A percentile compares a stretch with the other conserved stretches of the same genome.
These are phyloP conservation scores for Mucor sp. DNA, from an alignment of 371 early-diverging fungal species.

Conservation along the genomic window DNA sequence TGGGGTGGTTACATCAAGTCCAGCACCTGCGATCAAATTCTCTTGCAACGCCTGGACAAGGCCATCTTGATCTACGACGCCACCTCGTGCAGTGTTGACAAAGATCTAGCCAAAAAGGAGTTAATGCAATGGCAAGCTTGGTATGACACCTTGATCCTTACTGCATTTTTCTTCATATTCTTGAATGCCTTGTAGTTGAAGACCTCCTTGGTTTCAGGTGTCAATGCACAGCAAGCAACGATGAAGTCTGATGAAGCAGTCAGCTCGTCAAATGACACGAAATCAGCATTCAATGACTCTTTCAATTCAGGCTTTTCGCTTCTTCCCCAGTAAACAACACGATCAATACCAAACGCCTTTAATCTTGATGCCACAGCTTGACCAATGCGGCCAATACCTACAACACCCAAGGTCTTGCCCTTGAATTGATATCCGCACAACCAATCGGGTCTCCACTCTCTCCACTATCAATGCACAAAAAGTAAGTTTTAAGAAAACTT, in stretches of 20 bases:
- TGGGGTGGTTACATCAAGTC: conserved; percentile 87
- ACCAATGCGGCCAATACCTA: conserved; percentile 89
- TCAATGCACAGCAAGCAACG: conserved; percentile 76
- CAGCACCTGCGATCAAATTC: conserved; percentile 69
- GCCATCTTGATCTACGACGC: conserved; percentile 76
- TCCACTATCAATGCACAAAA: conserved; percentile 50
- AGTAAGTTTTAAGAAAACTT: neutral
- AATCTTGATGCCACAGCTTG: conserved; percentile 73
- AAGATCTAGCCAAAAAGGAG: conserved; percentile 55
- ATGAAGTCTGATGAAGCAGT: conserved; percentile 72
- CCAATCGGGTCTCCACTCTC: conserved; percentile 72
- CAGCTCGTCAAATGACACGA: conserved; percentile 57
- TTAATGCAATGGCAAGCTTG: neutral
- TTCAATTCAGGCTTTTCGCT: conserved; percentile 34
- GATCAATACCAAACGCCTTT: conserved; percentile 67
- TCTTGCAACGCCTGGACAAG: conserved; percentile 72
- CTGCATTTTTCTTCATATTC: conserved; percentile 71
- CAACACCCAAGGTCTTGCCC: conserved; percentile 81
- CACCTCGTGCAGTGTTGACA: conserved; percentile 85
- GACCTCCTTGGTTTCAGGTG: conserved; percentile 66
- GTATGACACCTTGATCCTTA: conserved; percentile 17
- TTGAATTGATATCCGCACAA: conserved; percentile 75
- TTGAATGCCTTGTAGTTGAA: conserved; percentile 66
- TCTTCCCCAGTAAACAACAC: conserved; percentile 62
- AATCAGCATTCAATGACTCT: conserved; percentile 40